Base-by-base conservation (phyloP, 2,329 filamentous ascomycete genomes). In the Aureobasidium leucospermi region DNA sequence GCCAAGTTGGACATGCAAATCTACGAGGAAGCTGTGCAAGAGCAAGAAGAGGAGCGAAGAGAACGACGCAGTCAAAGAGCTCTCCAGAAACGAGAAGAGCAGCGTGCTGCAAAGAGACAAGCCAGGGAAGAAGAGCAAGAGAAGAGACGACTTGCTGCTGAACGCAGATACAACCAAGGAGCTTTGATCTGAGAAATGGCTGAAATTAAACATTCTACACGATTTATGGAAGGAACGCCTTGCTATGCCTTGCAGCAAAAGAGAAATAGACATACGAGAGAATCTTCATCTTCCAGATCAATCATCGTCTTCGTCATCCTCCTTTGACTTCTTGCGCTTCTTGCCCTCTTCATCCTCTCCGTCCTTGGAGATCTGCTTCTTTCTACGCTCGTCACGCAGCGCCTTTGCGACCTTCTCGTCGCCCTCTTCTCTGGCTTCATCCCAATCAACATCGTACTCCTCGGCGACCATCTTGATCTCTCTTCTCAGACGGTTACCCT, bases 361-460 rank as follows among this genome's bases (percentile, higher is more conserved):
- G 41, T 74, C 70, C 19, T 65, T 64, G 34, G 63, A 65, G 59
- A 70, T 68, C 64, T 69, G 68, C 61, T 74, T 73, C 56, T 75
- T 69, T 36, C 71, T 70, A 28, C 79, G 66, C 32, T 82, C 77
- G 41, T 82, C 74, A 62, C 75, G 76, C 62, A 84, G 67, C 6
- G 78, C 81, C 62, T 81, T 73, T 2, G 75, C 77, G 19, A 84
- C 80, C 59, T 72, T 75, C 63, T 87, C 81, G 66, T 87, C 61
- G 11, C 67, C 64, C 15, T 66, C 66, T n/a, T 71, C 83, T n/a
- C 82, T 82, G 11, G 84, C 85, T 55, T 93, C 83, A 65, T 96
- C 84, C 89, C 90, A 96, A 55, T 93, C 89, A 7, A 92, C 89
- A 66, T 95, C 90, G 70, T 96, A 96, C 73, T 96, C 90, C 36